Percentiles rank a stretch among this genome's conserved stretches.
phyloP scores from a whole-genome alignment of 768 basidiomycete genomes.

The Boletus rubropictus region DNA sequence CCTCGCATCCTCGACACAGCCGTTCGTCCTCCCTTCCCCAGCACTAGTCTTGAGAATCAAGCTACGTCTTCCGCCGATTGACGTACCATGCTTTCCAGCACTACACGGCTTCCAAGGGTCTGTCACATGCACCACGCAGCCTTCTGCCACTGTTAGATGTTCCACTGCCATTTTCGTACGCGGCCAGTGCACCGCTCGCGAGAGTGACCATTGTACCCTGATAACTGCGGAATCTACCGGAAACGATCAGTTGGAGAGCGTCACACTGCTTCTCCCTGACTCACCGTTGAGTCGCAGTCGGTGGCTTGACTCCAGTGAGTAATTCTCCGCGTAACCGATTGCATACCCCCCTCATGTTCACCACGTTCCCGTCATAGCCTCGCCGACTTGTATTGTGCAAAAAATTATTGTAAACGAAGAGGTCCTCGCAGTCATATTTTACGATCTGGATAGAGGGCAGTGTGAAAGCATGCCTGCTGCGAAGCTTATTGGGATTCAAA shows the following conservation, averaged over 20 bases:
- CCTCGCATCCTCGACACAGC: slow-evolving; percentile 37
- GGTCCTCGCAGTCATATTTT: slow-evolving; percentile 57
- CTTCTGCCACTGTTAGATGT: slow-evolving; percentile 54
- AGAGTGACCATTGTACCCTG: slow-evolving; percentile 38
- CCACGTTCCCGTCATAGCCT: slow-evolving; percentile 36
- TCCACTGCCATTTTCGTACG: slow-evolving; percentile 55
- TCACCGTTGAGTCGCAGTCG: slow-evolving; percentile 60
- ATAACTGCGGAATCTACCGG: slow-evolving; percentile 42
- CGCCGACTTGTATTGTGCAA: slow-evolving; percentile 58
- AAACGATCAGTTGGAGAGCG: slow-evolving; percentile 41
- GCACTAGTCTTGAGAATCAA: slow-evolving; percentile 51
- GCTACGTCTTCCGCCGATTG: slow-evolving; percentile 50
- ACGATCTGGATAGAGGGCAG: slow-evolving; percentile 59
- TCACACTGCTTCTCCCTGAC: slow-evolving; percentile 59
- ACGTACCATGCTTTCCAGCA: slow-evolving; percentile 47
- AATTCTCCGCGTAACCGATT: slow-evolving; percentile 7
- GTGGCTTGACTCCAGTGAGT: slow-evolving; percentile 66
- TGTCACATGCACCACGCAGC: slow-evolving; percentile 48
- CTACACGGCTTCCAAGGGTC: slow-evolving; percentile 60
- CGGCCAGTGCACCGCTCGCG: slow-evolving; percentile 47
- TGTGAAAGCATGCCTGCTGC: slow-evolving; percentile 51
- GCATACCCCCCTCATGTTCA: slow-evolving; percentile 21
- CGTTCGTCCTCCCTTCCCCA: slow-evolving; percentile 32
- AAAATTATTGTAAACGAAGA: slow-evolving; percentile 63
- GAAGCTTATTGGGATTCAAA: slow-evolving; percentile 50